phyloP scores from a whole-genome alignment of 2,329 filamentous ascomycete species.

The Calonectria montana region DNA sequence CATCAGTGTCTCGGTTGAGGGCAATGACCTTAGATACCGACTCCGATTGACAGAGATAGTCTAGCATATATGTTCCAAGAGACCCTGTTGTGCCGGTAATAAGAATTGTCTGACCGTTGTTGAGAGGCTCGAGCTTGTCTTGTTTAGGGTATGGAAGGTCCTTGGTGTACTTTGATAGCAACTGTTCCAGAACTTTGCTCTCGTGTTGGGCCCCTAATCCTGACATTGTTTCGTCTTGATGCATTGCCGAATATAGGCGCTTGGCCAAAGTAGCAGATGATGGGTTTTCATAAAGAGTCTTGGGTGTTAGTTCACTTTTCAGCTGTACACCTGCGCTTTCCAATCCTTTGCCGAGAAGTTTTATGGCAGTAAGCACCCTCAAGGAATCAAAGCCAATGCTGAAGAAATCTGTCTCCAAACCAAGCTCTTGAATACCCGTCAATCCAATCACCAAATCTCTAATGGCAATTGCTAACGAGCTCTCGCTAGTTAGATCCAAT shows the following conservation, averaged over 20 bases:
- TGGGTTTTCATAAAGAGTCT: neutral
- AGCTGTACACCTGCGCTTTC: neutral
- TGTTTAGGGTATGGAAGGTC: neutral
- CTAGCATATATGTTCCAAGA: slow-evolving; percentile 79
- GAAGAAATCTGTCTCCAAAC: neutral
- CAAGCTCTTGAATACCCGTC: neutral
- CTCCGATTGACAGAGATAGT: slow-evolving; percentile 44
- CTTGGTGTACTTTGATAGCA: slow-evolving; percentile 1
- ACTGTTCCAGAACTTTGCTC: neutral
- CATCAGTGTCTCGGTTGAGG: slow-evolving; percentile 48
- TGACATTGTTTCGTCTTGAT: neutral
- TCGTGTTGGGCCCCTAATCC: neutral
- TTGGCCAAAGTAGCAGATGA: neutral
- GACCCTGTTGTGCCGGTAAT: slow-evolving; percentile 92
- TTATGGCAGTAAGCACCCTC: neutral
- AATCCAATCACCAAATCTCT: neutral
- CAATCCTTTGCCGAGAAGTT: neutral
- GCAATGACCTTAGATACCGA: slow-evolving; percentile 39
- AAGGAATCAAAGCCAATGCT: slow-evolving; percentile 1
- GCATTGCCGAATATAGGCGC: neutral
- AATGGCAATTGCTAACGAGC: neutral
- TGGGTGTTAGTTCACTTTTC: neutral
- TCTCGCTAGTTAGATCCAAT: neutral
- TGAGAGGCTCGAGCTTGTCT: neutral
- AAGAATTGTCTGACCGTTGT: slow-evolving; percentile 69